These are phyloP conservation scores for Daldinia childiae DNA, from an alignment of 495 filamentous ascomycete genomes.

Conservation along the genomic window DNA sequence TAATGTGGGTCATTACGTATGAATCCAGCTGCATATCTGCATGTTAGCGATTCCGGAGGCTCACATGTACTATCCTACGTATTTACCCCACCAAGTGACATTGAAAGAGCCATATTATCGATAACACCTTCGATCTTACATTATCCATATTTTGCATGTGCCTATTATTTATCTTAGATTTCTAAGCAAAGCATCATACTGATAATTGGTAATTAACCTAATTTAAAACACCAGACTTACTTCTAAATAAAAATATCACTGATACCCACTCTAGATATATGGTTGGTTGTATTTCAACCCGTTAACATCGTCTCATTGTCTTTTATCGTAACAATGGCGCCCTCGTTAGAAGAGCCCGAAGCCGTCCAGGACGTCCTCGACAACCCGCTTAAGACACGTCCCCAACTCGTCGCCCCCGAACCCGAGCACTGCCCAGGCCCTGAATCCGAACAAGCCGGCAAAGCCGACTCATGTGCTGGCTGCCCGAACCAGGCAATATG, in stretches of 20 bases:
- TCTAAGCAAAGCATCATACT: constrained; percentile 40
- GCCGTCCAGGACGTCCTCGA: constrained; percentile 70
- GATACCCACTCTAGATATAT: not conserved
- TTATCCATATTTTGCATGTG: constrained; percentile 19
- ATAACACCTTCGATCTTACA: constrained; percentile 13
- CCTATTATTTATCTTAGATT: constrained; percentile 34
- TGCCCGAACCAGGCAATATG: constrained; percentile 97
- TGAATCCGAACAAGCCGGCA: constrained; percentile 84
- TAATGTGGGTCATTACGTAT: constrained; percentile 8
- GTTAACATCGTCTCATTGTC: not conserved
- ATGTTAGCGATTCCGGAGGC: not conserved
- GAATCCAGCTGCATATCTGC: not conserved
- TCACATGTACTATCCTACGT: not conserved
- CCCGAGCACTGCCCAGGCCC: constrained; percentile 98
- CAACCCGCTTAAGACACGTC: constrained; percentile 73
- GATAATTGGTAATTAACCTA: not conserved
- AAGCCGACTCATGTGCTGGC: constrained; percentile 86
- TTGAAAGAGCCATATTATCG: constrained; percentile 2
- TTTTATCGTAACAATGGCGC: constrained; percentile 63
- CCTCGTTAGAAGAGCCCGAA: constrained; percentile 74
- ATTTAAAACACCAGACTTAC: not conserved
- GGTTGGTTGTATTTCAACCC: not conserved
- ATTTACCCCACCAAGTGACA: constrained; percentile 32
- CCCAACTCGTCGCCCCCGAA: constrained; percentile 89
- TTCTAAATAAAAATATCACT: not conserved